Evolutionary conservation across 257 asterid genomes (phyloP).

Genomic region (Fraxinus pennsylvanica): DNA sequence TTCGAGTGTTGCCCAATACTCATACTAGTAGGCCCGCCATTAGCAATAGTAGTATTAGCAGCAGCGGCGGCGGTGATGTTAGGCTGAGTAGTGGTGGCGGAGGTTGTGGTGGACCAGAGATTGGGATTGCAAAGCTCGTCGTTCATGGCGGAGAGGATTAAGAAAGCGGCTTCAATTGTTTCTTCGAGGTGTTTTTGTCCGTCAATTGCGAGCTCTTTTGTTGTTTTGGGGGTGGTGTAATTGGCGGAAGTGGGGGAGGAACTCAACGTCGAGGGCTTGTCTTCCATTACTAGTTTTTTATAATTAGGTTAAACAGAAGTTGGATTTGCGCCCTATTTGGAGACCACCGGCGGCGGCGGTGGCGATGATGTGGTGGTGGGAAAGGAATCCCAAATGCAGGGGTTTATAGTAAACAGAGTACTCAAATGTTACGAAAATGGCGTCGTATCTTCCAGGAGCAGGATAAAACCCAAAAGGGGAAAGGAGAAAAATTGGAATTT

Average conservation of each 20-base stretch:
- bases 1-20: constrained; percentile 47
- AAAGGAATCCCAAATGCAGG: not conserved
- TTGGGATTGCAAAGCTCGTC: constrained; percentile 87
- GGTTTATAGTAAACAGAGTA: not conserved
- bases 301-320: not conserved
- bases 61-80: constrained; percentile 16
- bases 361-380: not conserved
- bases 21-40: constrained; percentile 20
- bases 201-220: constrained; percentile 61
- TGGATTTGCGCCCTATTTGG: not conserved
- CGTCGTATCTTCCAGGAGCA: not conserved
- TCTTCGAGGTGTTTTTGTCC: constrained; percentile 74
- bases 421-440: not conserved
- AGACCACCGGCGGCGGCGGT: not conserved
- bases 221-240: constrained; percentile 32
- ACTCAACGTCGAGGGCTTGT: constrained; percentile 37
- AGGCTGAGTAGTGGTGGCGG: constrained; percentile 24
- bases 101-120: constrained; percentile 65
- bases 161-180: constrained; percentile 69
- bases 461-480: no score
- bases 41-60: constrained; percentile 12
- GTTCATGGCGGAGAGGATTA: constrained; percentile 79
- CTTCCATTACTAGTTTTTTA: constrained; percentile 38
- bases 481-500: no score
- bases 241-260: constrained; percentile 40